These are phyloP conservation scores for Eucalyptus erythrocorys DNA, from an alignment of 345 rosid genomes.

Conservation along the genomic window DNA sequence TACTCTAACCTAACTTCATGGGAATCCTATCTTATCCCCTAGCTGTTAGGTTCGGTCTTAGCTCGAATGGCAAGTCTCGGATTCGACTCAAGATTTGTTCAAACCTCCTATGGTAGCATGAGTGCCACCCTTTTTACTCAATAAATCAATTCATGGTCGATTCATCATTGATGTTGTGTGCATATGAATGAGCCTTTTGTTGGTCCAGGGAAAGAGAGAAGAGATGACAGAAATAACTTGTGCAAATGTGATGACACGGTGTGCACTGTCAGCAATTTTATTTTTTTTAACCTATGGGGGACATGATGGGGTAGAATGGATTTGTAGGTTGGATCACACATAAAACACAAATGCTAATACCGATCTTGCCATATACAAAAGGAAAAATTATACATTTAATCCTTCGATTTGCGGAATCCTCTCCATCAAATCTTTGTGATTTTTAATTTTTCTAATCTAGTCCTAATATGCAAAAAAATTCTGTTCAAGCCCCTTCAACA, in stretches of 20 bases:
- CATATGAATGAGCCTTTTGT: neutral
- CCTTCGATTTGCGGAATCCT: neutral
- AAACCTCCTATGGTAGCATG: neutral
- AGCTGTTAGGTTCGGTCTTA: neutral
- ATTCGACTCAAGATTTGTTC: neutral
- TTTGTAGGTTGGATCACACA: neutral
- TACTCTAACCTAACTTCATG: neutral
- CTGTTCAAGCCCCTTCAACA: neutral
- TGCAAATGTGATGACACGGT: neutral
- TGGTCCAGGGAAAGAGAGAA: neutral
- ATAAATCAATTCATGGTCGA: neutral
- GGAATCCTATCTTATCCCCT: neutral
- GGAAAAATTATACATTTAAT: neutral
- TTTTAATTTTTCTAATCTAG: neutral
- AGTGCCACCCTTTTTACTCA: neutral
- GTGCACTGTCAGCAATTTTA: neutral
- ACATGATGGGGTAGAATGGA: neutral
- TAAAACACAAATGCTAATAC: neutral
- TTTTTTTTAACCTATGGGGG: neutral
- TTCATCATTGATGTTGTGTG: neutral
- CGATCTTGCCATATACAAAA: neutral
- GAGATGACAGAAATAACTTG: no score
- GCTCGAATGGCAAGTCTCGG: neutral
- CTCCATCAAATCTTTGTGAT: neutral
- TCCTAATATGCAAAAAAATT: neutral